A percentile compares a stretch with the other conserved stretches of the same genome.
Conservation (phyloP, 495 filamentous ascomycete species). For the Achaetomiella virescens region DNA sequence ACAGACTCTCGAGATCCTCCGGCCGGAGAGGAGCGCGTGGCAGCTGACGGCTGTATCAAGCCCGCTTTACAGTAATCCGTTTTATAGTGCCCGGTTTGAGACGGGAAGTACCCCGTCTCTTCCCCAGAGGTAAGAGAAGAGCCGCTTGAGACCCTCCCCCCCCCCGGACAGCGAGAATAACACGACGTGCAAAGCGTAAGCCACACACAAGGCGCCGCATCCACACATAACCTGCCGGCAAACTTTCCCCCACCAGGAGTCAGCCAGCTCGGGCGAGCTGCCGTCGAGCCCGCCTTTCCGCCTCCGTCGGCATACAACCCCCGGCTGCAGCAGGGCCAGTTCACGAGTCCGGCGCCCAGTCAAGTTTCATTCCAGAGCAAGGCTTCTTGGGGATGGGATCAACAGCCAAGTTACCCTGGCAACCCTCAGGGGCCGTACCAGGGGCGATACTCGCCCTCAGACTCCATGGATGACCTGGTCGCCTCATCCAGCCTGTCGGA, state of each 20-base stretch:
- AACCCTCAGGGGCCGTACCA: slow-evolving; percentile 11
- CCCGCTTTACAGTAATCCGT: slow-evolving; percentile 37
- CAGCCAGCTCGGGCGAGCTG: slow-evolving; percentile 19
- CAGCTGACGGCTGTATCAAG: slow-evolving; percentile 34
- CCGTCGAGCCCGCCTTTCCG: slow-evolving; percentile 31
- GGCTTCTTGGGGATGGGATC: slow-evolving; percentile 37
- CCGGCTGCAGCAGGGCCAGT: slow-evolving; percentile 30
- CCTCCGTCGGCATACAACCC: slow-evolving; percentile 31
- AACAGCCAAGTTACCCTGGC: slow-evolving; percentile 11
- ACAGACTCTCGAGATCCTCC: slow-evolving; percentile 24
- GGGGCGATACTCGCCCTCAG: slow-evolving; percentile 39
- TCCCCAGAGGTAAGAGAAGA: slow-evolving; percentile 41
- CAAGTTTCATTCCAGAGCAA: slow-evolving; percentile 28
- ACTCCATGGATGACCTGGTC: slow-evolving; percentile 46
- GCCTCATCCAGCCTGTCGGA: slow-evolving; percentile 39
- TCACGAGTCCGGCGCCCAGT: slow-evolving; percentile 22
- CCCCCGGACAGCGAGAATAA: slow-evolving; percentile 36
- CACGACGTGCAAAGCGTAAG: slow-evolving; percentile 35
- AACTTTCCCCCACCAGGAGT: slow-evolving; percentile 17
- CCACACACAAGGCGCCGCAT: slow-evolving; percentile 32
- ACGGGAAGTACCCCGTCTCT: slow-evolving; percentile 35
- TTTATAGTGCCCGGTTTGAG: slow-evolving; percentile 26
- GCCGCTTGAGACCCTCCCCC: slow-evolving; percentile 13
- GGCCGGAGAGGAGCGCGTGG: slow-evolving; percentile 16
- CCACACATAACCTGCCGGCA: slow-evolving; percentile 34